Base-by-base conservation (phyloP, 805 yeast species). In the Cyberlindnera japonica region DNA sequence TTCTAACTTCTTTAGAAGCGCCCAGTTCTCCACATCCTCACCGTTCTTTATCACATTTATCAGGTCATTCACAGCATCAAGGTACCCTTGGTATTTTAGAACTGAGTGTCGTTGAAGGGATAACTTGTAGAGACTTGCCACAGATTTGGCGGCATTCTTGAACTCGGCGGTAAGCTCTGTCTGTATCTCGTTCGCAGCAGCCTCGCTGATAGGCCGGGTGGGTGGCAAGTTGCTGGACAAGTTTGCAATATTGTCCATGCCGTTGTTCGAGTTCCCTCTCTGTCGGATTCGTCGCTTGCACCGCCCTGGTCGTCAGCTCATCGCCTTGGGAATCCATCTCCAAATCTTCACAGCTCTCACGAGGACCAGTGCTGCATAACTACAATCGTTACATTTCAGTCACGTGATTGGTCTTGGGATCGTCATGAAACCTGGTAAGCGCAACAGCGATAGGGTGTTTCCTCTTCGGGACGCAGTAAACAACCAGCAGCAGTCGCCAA, bases 81-180 rank as follows among this genome's bases (percentile, higher is more conserved):
- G 53, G 51, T 82, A 82, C 1, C 90, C 90, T 41, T 70, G 71
- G 37, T 73, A 69, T 37, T 67, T 69, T 9, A 73, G 54, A 19
- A 77, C 50, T 5, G 72, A 58, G 17, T 63, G 68, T 33, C 75
- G 69, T 35, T 71, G 68, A 40, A 74, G 72, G 13, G 84, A 73
- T 9, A 79, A 55, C 35, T 84, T 64, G 51, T 82, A 82, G 11
- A 82, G 65, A 4, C 81, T 70, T 8, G 88, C 83, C 20, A 82
- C 84, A 6, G 84, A 72, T 40, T 80, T 74, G 20, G 89, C 89
- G 6, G 89, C 89, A 40, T 69, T 70, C 57, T 78, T 81, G 62
- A 82, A 83, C 54, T 81, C 83, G n/a, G 65, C 61, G 0, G 79
- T 67, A n/a, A 82, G 62, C 26, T 79, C 82, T 18, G 59, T 58